These are phyloP conservation scores for Nakaseomyces sp. DNA, from an alignment of 1,139 yeast genomes.

Conservation along the genomic window DNA sequence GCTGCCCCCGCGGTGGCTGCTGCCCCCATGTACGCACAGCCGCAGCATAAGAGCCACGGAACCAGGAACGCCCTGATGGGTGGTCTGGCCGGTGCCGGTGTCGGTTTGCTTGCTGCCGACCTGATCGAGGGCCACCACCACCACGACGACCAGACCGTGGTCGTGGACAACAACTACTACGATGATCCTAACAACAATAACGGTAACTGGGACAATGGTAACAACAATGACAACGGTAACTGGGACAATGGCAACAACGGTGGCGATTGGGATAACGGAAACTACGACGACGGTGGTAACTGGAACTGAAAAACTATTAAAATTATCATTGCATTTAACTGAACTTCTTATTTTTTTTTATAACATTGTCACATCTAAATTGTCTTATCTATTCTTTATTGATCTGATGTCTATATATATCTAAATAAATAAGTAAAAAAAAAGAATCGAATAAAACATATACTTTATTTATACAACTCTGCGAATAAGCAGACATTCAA, in stretches of 20 bases:
- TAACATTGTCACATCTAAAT: no score
- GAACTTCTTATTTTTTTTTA: no score
- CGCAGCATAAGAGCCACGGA: slow-evolving; percentile 24
- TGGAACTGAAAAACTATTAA: neutral
- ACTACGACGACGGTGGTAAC: slow-evolving; percentile 12
- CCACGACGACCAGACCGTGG: slow-evolving; percentile 15
- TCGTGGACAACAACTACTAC: slow-evolving; percentile 30
- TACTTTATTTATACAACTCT: slow-evolving; percentile 3
- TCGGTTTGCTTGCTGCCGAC: slow-evolving; percentile 72
- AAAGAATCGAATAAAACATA: neutral
- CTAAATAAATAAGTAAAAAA: no score
- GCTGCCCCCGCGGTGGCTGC: slow-evolving; percentile 8
- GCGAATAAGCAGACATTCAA: slow-evolving; percentile 8
- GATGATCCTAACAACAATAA: slow-evolving; percentile 15
- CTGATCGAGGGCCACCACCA: slow-evolving; percentile 36
- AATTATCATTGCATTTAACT: neutral
- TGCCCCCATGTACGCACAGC: slow-evolving; percentile 23
- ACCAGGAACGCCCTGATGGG: slow-evolving; percentile 32
- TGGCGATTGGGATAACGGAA: no score
- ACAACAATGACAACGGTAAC: slow-evolving; percentile 17
- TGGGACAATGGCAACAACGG: slow-evolving; percentile 25
- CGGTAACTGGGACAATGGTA: slow-evolving; percentile 19
- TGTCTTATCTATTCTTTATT: no score
- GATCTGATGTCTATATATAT: no score
- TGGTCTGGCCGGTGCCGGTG: slow-evolving; percentile 68